Conservation (phyloP, 495 filamentous ascomycete genomes). For the Penicillium simplicissimum region DNA sequence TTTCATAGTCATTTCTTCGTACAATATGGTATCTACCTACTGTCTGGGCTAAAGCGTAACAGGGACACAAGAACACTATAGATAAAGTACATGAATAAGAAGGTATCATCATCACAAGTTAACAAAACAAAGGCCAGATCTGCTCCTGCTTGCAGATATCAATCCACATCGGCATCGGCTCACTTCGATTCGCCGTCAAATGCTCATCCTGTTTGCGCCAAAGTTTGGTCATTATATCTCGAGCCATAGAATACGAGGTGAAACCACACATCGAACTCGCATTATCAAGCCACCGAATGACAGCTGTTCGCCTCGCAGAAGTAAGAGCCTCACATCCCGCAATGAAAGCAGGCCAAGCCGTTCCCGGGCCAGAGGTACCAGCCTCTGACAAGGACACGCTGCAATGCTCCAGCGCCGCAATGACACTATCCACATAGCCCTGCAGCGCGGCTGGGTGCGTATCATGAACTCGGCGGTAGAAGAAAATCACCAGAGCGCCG, state of each 20-base stretch:
- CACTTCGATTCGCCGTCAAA: slow-evolving; percentile 22
- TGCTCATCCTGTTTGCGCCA: slow-evolving; percentile 36
- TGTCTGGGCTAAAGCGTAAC: no score
- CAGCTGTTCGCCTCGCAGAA: slow-evolving; percentile 18
- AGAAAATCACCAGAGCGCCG: slow-evolving; percentile 37
- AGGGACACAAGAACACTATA: no score
- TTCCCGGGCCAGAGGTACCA: slow-evolving; percentile 26
- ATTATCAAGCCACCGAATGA: slow-evolving; percentile 26
- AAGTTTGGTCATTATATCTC: slow-evolving; percentile 31
- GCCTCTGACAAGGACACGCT: slow-evolving; percentile 20
- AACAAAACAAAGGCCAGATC: slow-evolving; percentile 37
- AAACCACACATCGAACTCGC: slow-evolving; percentile 28
- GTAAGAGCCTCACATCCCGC: slow-evolving; percentile 39
- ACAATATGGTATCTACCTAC: neutral
- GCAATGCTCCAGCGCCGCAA: slow-evolving; percentile 28
- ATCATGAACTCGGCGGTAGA: slow-evolving; percentile 35
- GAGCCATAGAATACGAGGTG: slow-evolving; percentile 24
- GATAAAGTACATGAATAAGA: neutral
- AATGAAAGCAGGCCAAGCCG: slow-evolving; percentile 38
- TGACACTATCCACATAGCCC: slow-evolving; percentile 36
- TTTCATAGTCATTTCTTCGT: slow-evolving; percentile 7
- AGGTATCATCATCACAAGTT: neutral
- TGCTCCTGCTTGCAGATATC: slow-evolving; percentile 28
- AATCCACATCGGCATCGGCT: slow-evolving; percentile 34
- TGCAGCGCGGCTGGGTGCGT: slow-evolving; percentile 34